phyloP scores from a whole-genome alignment of 257 asterid genomes.

The Solanum lycopersicoides region DNA sequence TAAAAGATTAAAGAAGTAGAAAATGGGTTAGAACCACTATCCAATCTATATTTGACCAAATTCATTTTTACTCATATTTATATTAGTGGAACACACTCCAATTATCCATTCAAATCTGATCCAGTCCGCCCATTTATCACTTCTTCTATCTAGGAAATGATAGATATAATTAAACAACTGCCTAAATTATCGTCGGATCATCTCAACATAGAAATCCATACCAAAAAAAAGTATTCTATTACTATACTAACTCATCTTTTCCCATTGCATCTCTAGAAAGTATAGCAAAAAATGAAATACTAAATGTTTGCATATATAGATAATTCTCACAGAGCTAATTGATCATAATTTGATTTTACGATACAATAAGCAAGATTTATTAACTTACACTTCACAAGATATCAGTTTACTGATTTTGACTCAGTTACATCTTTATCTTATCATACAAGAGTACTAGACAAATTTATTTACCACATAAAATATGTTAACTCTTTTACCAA shows the following conservation, averaged over 20 bases:
- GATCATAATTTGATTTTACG: not conserved
- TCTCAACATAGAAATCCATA: no score
- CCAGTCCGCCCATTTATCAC: no score
- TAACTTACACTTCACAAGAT: not conserved
- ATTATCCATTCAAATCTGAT: no score
- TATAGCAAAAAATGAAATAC: not conserved
- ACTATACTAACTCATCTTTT: not conserved
- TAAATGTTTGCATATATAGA: not conserved
- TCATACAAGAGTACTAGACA: not conserved
- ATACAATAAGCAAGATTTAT: not conserved
- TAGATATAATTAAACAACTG: no score
- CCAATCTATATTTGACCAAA: no score
- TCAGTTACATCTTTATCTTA: not conserved
- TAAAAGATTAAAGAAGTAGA: no score
- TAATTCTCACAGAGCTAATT: not conserved
- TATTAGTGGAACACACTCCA: no score
- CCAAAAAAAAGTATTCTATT: no score
- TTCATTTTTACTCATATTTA: no score
- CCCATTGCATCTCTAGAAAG: not conserved
- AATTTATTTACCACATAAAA: not conserved
- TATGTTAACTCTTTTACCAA: not conserved
- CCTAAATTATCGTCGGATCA: no score
- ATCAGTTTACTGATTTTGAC: not conserved
- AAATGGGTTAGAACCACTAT: no score
- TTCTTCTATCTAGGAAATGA: no score